Evolutionary conservation across 2,329 filamentous ascomycete species (phyloP), one percentile per base, ranked within the genome.

Genomic region (Bipolaris cookei): DNA sequence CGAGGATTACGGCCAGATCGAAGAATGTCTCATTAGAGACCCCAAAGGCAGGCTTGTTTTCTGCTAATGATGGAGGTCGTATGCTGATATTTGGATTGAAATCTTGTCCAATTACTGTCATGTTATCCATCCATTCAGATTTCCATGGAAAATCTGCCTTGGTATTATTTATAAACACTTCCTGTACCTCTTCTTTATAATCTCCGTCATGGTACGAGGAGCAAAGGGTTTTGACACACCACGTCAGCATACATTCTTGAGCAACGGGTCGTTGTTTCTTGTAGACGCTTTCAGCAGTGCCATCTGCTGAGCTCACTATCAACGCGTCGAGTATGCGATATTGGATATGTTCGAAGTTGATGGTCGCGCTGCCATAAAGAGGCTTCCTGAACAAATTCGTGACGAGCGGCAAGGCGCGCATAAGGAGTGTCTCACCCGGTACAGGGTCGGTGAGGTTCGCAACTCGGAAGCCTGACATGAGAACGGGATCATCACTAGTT

Each of bases 151-250:
- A 61, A 3, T 34, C n/a, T 4, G 28, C 13, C 5, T 16, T 35
- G 5, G 44, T 61, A 3, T 37, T 54, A 13, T 62, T 60, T 3
- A 32, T 34, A 0, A 50, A 50, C 1, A 25, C 54, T 1, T 60
- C 20, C 0, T 61, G 23, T 1, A 67, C 44, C 4, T 64, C 44
- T 44, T 68, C 67, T 14, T 43, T 8, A 20, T 72, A 70, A 0
- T 11, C 41, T 1, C 58, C 69, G 3, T 14, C 25, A 1, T 25
- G 18, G 13, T 68, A 70, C 0, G 63, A 55, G 0, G 68, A 71
- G 7, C 56, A 18, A 3, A 74, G 45, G 2, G 38, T 63, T 35
- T 73, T 63, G 5, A 70, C 61, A 21, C 70, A 73, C 65, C 64
- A 73, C 0, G 59, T 46, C 0, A 72, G 37, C 1, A 70, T 28